Conservation (phyloP, 192 early-diverging fungal species). For the Geranomyces michiganensis region DNA sequence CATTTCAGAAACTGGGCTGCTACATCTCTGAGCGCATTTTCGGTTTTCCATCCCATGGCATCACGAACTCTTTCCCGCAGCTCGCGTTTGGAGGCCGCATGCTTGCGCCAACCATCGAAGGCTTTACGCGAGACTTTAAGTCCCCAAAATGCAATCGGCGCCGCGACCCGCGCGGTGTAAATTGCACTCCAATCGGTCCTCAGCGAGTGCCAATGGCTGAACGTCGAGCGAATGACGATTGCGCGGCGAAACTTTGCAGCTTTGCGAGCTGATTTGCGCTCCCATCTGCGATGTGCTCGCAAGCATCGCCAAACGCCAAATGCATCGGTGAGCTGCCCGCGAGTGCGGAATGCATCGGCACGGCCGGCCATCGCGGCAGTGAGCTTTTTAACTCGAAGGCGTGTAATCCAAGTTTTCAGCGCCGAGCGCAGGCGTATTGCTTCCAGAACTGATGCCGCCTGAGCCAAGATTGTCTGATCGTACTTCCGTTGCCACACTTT, state of each 20-base stretch:
- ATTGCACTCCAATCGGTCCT: slow-evolving; percentile 21
- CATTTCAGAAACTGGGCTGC: slow-evolving; percentile 21
- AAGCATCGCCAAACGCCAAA: slow-evolving; percentile 10
- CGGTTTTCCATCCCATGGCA: slow-evolving; percentile 24
- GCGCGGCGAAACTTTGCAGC: slow-evolving; percentile 2
- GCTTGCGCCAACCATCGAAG: slow-evolving; percentile 2
- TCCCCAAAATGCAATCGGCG: slow-evolving; percentile 19
- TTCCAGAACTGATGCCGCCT: neutral
- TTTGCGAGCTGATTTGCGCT: neutral
- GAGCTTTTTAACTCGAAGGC: neutral
- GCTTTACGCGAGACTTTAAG: slow-evolving; percentile 7
- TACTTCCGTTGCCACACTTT: neutral
- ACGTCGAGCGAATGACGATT: neutral
- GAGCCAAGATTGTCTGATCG: neutral
- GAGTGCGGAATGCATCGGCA: slow-evolving; percentile 8
- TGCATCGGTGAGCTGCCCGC: neutral
- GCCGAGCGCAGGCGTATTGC: neutral
- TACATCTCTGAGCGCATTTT: slow-evolving; percentile 7
- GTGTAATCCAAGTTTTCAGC: slow-evolving; percentile 12
- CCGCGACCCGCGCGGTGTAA: neutral
- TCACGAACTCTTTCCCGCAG: slow-evolving; percentile 12
- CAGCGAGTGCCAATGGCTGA: slow-evolving; percentile 2
- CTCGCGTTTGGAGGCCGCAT: neutral
- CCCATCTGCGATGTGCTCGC: slow-evolving; percentile 20
- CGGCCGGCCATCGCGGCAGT: neutral